A percentile compares a stretch with the other conserved stretches of the same genome.
Evolutionary conservation across 139 green algal genomes (phyloP).

Genomic region (Tetratostichococcus sp.): DNA sequence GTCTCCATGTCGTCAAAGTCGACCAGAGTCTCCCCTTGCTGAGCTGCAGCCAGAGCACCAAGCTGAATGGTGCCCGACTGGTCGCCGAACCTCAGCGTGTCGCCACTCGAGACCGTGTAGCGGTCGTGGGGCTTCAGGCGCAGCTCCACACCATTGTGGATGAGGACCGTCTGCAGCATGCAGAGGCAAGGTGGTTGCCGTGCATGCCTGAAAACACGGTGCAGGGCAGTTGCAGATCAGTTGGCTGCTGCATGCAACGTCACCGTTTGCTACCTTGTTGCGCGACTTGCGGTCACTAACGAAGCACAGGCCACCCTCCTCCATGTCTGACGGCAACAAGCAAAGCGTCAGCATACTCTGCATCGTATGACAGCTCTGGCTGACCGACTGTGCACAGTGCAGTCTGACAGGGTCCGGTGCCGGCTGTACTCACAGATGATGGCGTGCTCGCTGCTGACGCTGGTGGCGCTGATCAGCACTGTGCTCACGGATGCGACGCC

Average conservation of each 20-base stretch:
- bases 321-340: background rate
- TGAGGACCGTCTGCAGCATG: background rate
- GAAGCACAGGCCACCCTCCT: background rate
- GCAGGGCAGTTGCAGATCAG: background rate
- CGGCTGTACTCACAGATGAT: constrained; percentile 16
- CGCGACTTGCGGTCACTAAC: constrained; percentile 8
- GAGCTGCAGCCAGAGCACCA: too few species aligned
- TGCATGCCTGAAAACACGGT: background rate
- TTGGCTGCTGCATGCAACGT: background rate
- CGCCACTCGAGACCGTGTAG: background rate
- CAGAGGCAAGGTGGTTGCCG: background rate
- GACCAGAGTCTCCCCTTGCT: background rate
- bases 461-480: background rate
- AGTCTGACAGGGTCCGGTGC: too few species aligned
- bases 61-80: background rate
- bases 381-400: too few species aligned
- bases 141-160: background rate
- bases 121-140: background rate
- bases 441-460: constrained; percentile 9
- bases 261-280: constrained; percentile 5
- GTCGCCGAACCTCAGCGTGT: background rate
- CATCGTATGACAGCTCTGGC: too few species aligned
- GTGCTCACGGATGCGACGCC: background rate
- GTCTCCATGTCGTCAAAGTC: background rate
- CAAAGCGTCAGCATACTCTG: background rate